phyloP scores from a whole-genome alignment of 192 early-diverging fungal species.

The Backusella macrospora region DNA sequence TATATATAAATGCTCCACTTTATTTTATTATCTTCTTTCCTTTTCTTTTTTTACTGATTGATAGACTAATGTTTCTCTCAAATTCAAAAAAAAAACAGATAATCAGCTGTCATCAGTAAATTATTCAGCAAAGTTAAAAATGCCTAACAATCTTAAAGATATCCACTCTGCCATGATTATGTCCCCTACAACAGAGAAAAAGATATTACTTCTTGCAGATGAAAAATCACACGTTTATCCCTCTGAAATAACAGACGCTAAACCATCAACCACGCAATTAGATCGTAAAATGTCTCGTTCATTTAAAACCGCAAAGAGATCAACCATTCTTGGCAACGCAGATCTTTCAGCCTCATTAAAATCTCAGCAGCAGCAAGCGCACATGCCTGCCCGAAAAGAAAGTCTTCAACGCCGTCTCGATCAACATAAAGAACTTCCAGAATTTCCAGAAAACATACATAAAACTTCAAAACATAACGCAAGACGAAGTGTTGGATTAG shows the following conservation, averaged over 20 bases:
- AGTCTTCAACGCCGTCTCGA: slow-evolving; percentile 27
- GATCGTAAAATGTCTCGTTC: slow-evolving; percentile 34
- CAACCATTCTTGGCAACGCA: slow-evolving; percentile 28
- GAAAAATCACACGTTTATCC: slow-evolving; percentile 22
- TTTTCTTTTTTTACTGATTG: not conserved
- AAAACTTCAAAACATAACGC: not conserved
- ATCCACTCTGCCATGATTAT: not conserved
- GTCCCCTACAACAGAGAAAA: not conserved
- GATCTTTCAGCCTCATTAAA: slow-evolving; percentile 10
- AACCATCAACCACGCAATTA: slow-evolving; percentile 7
- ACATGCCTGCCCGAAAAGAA: slow-evolving; percentile 23
- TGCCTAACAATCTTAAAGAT: not conserved
- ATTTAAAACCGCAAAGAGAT: slow-evolving; percentile 31
- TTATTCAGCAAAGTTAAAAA: slow-evolving; percentile 24
- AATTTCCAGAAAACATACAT: not conserved
- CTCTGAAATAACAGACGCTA: slow-evolving; percentile 23
- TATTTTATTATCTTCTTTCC: not conserved
- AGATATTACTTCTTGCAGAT: slow-evolving; percentile 4
- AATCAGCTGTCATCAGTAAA: slow-evolving; percentile 27
- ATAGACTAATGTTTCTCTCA: slow-evolving; percentile 2
- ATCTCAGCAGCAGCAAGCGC: not conserved
- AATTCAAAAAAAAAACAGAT: slow-evolving; percentile 5
- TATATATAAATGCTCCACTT: not conserved
- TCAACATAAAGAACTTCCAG: slow-evolving; percentile 19
- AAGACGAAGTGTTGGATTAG: slow-evolving; percentile 19